phyloP scores from a whole-genome alignment of 495 filamentous ascomycete genomes.

The Penicillium arizonense region DNA sequence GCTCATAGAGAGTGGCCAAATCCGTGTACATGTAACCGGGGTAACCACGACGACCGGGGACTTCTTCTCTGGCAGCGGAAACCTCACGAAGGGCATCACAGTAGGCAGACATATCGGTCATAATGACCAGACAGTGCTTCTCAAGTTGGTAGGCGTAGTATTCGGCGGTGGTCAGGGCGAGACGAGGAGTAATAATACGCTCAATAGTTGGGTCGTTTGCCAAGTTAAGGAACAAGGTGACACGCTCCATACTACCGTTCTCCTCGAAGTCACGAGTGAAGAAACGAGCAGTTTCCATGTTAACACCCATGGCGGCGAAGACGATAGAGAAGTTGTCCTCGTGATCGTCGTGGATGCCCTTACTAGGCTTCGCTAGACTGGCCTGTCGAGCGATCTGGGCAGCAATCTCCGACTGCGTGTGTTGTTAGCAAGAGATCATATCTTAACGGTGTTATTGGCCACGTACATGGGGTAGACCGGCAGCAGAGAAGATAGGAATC shows the following conservation, averaged over 20 bases:
- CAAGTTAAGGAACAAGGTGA: constrained; percentile 96
- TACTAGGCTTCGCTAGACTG: constrained; percentile 84
- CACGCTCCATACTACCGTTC: constrained; percentile 97
- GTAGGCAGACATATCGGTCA: constrained; percentile 97
- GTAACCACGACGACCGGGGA: constrained; percentile 98
- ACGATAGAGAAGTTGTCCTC: constrained; percentile 99
- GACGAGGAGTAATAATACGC: constrained; percentile 99
- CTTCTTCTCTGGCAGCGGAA: constrained; percentile 97
- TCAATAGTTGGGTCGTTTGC: constrained; percentile 99
- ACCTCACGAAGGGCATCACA: constrained; percentile 98
- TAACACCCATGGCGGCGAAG: constrained; percentile 99
- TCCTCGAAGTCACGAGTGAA: constrained; percentile 99
- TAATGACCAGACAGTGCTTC: constrained; percentile 98
- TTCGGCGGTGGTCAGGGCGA: constrained; percentile 96
- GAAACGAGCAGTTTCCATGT: constrained; percentile 97
- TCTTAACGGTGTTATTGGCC: too few relatives aligned
- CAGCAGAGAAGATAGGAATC: constrained; percentile 98
- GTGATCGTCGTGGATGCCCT: constrained; percentile 94
- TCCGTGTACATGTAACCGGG: constrained; percentile 99
- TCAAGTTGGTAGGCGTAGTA: constrained; percentile 99
- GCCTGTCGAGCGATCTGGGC: constrained; percentile 97
- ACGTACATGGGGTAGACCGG: constrained; percentile 91
- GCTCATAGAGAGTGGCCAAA: constrained; percentile 99
- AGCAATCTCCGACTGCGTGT: constrained; percentile 66
- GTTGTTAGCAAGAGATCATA: too few relatives aligned